A percentile compares a stretch with the other conserved stretches of the same genome.
phyloP scores from a whole-genome alignment of 306 rosid genomes.

The Gleditsia sinensis region DNA sequence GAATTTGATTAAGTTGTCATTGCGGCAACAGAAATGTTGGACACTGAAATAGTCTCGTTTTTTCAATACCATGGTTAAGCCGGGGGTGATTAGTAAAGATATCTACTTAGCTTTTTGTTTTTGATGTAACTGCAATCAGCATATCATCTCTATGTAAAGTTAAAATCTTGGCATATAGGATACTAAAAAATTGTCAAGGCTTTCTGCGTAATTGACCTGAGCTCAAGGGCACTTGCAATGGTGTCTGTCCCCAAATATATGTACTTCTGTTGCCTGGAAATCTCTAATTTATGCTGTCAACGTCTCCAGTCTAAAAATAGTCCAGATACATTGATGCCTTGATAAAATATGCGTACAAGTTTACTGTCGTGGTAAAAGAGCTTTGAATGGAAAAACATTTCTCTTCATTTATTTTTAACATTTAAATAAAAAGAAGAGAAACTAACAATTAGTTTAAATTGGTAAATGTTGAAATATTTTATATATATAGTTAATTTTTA shows the following conservation, averaged over 20 bases:
- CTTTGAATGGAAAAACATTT: too few relatives aligned
- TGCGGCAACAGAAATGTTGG: slow-evolving; percentile 8
- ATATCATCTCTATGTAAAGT: slow-evolving; percentile 10
- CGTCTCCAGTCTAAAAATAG: too few relatives aligned
- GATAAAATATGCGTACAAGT: too few relatives aligned
- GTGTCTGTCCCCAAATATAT: background rate
- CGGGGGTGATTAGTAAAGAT: background rate
- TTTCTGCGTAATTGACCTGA: background rate
- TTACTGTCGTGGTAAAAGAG: too few relatives aligned
- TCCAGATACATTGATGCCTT: too few relatives aligned
- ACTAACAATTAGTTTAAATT: too few relatives aligned
- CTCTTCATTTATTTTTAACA: too few relatives aligned
- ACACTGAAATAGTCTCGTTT: slow-evolving; percentile 15
- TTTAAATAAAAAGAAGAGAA: too few relatives aligned
- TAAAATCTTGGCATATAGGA: slow-evolving; percentile 24
- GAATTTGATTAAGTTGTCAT: slow-evolving; percentile 6
- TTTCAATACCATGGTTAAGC: background rate
- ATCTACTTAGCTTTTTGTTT: background rate
- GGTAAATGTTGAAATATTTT: too few relatives aligned
- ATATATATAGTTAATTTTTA: too few relatives aligned
- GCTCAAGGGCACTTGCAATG: background rate
- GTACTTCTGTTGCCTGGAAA: background rate
- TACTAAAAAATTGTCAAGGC: slow-evolving; percentile 13
- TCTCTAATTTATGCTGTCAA: too few relatives aligned
- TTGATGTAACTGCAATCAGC: slow-evolving; percentile 29